These are phyloP conservation scores for Pythium graminicola DNA, from an alignment of 352 stramenopile genomes.

Conservation along the genomic window DNA sequence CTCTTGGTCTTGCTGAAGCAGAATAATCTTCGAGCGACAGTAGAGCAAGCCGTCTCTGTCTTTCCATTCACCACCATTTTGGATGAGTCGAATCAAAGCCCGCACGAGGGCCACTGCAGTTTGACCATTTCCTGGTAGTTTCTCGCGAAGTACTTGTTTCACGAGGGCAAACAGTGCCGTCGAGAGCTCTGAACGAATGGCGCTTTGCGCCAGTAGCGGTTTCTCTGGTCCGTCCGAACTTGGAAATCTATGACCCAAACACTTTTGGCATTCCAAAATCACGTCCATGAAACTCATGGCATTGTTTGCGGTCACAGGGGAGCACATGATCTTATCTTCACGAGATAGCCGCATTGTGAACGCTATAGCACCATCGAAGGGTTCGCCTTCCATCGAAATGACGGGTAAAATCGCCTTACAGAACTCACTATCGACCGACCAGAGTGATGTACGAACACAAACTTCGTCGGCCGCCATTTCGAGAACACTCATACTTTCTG, in stretches of 20 bases:
- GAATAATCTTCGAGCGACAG: conserved; percentile 83
- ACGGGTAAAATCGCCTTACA: conserved; percentile 51
- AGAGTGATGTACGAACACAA: conserved; percentile 62
- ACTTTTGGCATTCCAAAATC: conserved; percentile 43
- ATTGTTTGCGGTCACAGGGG: conserved; percentile 47
- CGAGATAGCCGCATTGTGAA: conserved; percentile 59
- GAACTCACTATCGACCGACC: conserved; percentile 61
- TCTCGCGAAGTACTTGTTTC: conserved; percentile 65
- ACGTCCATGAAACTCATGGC: conserved; percentile 62
- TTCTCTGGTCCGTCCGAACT: not conserved
- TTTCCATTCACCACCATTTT: conserved; percentile 56
- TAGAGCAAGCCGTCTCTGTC: conserved; percentile 70
- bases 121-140: conserved; percentile 38
- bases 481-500: conserved; percentile 19
- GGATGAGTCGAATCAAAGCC: conserved; percentile 55
- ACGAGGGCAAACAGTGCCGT: conserved; percentile 64
- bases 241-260: not conserved
- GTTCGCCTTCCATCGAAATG: conserved; percentile 39
- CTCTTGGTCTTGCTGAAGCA: conserved; percentile 75
- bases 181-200: conserved; percentile 51
- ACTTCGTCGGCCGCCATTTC: conserved; percentile 35
- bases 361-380: conserved; percentile 15
- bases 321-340: conserved; percentile 71
- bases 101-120: conserved; percentile 60
- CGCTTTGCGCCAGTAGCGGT: not conserved